Conservation (phyloP, 139 green algal genomes). For the Chlamydomonas incerta region DNA sequence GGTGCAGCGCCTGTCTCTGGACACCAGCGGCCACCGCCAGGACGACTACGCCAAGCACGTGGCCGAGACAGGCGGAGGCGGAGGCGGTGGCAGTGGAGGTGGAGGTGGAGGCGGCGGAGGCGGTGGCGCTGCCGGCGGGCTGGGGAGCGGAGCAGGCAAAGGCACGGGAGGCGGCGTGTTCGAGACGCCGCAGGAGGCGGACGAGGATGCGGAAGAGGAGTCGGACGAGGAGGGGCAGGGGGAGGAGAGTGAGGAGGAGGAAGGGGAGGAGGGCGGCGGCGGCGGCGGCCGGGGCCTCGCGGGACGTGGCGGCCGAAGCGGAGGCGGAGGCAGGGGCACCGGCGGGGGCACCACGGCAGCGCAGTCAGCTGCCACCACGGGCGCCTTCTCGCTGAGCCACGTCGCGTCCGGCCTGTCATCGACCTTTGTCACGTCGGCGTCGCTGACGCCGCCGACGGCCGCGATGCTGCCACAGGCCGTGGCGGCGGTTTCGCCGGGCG, state of each 20-base stretch:
- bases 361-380: neutral
- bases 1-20: slow-evolving; percentile 58
- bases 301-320: too few species aligned
- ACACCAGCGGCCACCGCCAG: slow-evolving; percentile 55
- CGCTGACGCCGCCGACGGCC: neutral
- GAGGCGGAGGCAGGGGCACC: neutral
- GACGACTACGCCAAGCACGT: neutral
- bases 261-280: too few species aligned
- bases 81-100: neutral
- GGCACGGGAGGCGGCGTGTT: neutral
- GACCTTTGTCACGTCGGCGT: neutral
- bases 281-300: too few species aligned
- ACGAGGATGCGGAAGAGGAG: slow-evolving; percentile 19
- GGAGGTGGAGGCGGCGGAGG: neutral
- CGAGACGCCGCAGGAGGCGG: neutral
- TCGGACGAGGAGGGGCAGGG: too few species aligned
- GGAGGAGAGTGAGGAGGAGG: too few species aligned
- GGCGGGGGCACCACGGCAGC: neutral
- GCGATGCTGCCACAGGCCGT: neutral
- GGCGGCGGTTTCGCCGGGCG: neutral
- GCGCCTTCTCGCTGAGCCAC: neutral
- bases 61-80: neutral
- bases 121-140: neutral
- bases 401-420: neutral
- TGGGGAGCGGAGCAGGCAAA: neutral